Evolutionary conservation across 2,329 filamentous ascomycete genomes (phyloP), one percentile per base, ranked within the genome.

Genomic region (Xylaria multiplex): DNA sequence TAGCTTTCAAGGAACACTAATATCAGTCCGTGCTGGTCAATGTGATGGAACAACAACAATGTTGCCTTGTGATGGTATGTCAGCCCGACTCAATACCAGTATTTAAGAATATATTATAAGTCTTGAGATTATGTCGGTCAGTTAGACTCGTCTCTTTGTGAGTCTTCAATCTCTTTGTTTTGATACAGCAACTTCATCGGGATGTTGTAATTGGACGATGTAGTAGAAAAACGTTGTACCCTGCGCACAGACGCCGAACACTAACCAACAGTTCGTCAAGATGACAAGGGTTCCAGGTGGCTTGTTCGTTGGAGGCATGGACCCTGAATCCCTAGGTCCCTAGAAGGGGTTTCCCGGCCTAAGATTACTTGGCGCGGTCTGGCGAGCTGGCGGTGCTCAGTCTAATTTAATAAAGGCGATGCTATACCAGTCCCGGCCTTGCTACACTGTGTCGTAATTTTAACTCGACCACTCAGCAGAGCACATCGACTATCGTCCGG

Each of bases 381-480:
- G 16, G 49, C 40, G 49, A 59, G 52, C 43, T 54, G 55, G 50
- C 40, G 63, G 63, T 48, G 59, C 30, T 45, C 43, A 42, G 11
- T 52, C 40, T 64, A 40, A 13, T n/a, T 11, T 56, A 45, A 56
- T 22, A 46, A 54, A 40, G 14, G 27, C 37, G 37, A 35, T 58
- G 48, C 27, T 52, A 30, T 52, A 52, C 60, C 8, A 37, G 19
- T 54, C 45, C 16, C 37, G 9, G 6, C 13, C 11, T 48, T 24
- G 30, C 49, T 57, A 55, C 22, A 54, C 8, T 55, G 22, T 55
- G 42, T 43, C 16, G 63, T 64, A 60, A 66, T 60, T 61, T 66
- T 22, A 55, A 66, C 49, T 59, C 11, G 49, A 42, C 60, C 66
- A 69, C 13, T 67, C 22, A 64, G 60, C 66, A 49, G 56, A 59